Base-by-base conservation (phyloP, 73 alveolate species). In the Durusdinium trenchii region DNA sequence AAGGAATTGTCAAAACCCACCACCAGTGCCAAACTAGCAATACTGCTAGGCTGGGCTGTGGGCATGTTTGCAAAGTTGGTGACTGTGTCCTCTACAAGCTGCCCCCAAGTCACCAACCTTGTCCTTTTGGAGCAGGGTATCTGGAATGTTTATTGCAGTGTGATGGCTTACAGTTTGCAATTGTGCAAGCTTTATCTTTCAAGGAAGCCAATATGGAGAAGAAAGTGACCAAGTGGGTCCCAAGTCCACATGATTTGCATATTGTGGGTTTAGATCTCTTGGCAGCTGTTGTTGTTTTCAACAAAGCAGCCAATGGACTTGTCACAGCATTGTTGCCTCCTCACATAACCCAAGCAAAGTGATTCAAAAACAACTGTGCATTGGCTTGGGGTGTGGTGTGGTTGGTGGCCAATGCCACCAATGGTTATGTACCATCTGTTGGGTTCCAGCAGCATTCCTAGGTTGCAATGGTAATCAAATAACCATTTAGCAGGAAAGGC, bases 301-400 rank as follows among this genome's bases (percentile, higher is more conserved):
- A 79, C 67, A 45, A 38, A 79, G 90, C 90, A 1, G 26, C 64
- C 6, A 26, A 45, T 79, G 67, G 90, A 2, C 1, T 20, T 43
- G 67, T 79, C 69, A 79, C 90, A 10, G 28, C 90, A 5, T 79
- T 79, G 46, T 28, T 79, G 61, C 90, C 90, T 3, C 47, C 85
- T 5, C 85, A 75, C 85, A 2, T 75, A 35, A 5, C 57, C 57
- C 46, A 23, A 79, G 5, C 28, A 7, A 20, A 47, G 32, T 3
- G 38, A 10, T 1, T 43, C 3, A 28, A 79, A 79, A 79, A 38
- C 3, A 2, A 3, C 60, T 35, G 16, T 45, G 46, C 6, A 20
- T 1, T 9, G 9, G 30, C 1, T 3, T 6, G 6, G 2, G 45
- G 69, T 3, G 3, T 45, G 52, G 18, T 7, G 18, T 47, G 90